These are phyloP conservation scores for Nicotiana tomentosiformis DNA, from an alignment of 257 asterid species.

Conservation along the genomic window DNA sequence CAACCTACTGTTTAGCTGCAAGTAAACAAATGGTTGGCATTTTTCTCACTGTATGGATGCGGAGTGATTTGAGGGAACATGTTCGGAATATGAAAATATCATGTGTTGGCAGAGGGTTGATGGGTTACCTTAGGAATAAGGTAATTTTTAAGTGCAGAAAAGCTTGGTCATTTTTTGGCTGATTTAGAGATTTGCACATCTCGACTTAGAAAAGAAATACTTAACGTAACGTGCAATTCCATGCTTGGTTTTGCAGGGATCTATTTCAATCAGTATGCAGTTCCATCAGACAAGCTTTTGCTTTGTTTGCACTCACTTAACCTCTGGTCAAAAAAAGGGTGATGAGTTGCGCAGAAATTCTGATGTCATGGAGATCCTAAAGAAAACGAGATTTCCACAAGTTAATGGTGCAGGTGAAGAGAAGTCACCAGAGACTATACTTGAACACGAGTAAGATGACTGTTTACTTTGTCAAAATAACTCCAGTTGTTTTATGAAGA, in stretches of 20 bases:
- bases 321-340: conserved; percentile 31
- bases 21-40: conserved; percentile 34
- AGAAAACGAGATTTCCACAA: conserved; percentile 23
- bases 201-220: neutral
- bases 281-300: conserved; percentile 29
- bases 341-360: conserved; percentile 25
- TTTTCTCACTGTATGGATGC: conserved; percentile 26
- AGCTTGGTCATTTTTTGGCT: neutral
- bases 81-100: conserved; percentile 23
- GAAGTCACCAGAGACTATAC: conserved; percentile 20
- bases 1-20: conserved; percentile 20
- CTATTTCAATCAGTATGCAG: conserved; percentile 29
- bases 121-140: conserved; percentile 32
- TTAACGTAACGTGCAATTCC: neutral
- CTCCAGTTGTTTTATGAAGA: neutral
- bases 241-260: conserved; percentile 21
- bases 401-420: conserved; percentile 10
- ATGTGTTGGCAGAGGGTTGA: conserved; percentile 27
- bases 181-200: neutral
- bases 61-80: conserved; percentile 16
- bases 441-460: conserved; percentile 19
- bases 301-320: conserved; percentile 27
- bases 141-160: neutral
- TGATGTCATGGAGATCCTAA: conserved; percentile 30
- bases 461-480: conserved; percentile 1